These are phyloP conservation scores for Rutstroemia sp. DNA, from an alignment of 2,329 filamentous ascomycete species.

Conservation along the genomic window DNA sequence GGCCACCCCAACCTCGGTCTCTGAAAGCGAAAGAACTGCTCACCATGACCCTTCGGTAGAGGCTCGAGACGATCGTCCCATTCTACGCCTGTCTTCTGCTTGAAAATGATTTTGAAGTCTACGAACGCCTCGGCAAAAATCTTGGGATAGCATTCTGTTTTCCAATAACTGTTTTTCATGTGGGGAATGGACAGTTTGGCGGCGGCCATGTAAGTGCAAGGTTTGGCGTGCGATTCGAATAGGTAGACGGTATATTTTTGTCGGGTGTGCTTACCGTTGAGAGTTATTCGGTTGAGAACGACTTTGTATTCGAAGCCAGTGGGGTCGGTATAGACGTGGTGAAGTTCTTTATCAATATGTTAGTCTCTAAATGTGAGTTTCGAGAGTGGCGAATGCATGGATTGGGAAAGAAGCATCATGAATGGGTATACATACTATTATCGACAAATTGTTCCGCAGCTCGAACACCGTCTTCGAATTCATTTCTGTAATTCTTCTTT, in stretches of 20 bases:
- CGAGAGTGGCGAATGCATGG: background rate
- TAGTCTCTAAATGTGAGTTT: constrained; percentile 3
- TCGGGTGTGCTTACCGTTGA: constrained; percentile 37
- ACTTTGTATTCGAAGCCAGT: constrained; percentile 58
- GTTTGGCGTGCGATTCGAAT: constrained; percentile 55
- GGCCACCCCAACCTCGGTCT: constrained; percentile 13
- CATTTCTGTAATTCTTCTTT: constrained; percentile 31
- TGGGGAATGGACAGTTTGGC: constrained; percentile 37
- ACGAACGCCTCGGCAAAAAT: constrained; percentile 38
- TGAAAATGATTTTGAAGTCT: constrained; percentile 51
- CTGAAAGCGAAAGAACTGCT: constrained; percentile 12
- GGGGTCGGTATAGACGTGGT: constrained; percentile 56
- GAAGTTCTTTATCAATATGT: constrained; percentile 39
- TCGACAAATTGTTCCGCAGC: constrained; percentile 39
- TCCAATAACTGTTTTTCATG: constrained; percentile 30
- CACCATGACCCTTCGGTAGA: background rate
- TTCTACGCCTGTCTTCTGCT: constrained; percentile 45
- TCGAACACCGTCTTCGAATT: constrained; percentile 27
- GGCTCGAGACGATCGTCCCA: constrained; percentile 47
- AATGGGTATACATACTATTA: constrained; percentile 35
- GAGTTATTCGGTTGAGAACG: constrained; percentile 47
- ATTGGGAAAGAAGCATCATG: background rate
- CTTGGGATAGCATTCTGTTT: constrained; percentile 32
- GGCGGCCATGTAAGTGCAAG: constrained; percentile 54
- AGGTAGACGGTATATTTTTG: constrained; percentile 55